A percentile compares a stretch with the other conserved stretches of the same genome.
Conservation (phyloP, 108 stramenopile species). For the Aurantiochytrium sp. region DNA sequence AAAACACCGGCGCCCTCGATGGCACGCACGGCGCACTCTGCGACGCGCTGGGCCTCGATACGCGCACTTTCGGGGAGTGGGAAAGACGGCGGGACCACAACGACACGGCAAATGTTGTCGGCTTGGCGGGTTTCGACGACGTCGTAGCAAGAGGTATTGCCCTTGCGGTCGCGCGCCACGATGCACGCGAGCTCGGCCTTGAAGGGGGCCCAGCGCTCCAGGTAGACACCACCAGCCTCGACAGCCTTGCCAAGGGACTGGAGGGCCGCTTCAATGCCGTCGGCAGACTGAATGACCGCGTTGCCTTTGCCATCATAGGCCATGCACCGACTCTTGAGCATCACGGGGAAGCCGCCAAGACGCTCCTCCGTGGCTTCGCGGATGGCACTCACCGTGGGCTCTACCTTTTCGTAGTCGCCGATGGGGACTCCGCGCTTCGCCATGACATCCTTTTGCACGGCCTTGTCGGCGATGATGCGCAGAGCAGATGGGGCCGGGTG, state of each 20-base stretch:
- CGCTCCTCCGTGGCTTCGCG: background rate
- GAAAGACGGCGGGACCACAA: constrained; percentile 68
- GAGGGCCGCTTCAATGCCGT: constrained; percentile 38
- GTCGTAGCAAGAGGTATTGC: constrained; percentile 71
- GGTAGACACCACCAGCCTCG: constrained; percentile 60
- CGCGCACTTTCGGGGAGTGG: constrained; percentile 51
- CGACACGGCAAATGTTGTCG: constrained; percentile 86
- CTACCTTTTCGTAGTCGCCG: constrained; percentile 58
- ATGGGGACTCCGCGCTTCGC: constrained; percentile 59
- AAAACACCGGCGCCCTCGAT: constrained; percentile 78
- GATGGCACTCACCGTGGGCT: constrained; percentile 58
- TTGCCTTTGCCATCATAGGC: constrained; percentile 97
- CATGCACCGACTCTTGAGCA: constrained; percentile 84
- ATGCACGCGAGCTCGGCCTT: constrained; percentile 87
- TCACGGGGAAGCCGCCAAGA: constrained; percentile 77
- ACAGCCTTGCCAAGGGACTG: constrained; percentile 31
- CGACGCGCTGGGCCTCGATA: constrained; percentile 56
- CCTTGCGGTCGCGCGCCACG: constrained; percentile 72
- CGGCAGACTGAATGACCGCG: constrained; percentile 66
- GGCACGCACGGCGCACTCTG: constrained; percentile 61
- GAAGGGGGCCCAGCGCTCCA: constrained; percentile 89
- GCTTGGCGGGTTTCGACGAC: constrained; percentile 90
- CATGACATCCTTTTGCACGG: constrained; percentile 82
- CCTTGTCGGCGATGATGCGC: constrained; percentile 87
- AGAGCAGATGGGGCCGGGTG: constrained; percentile 75